Conservation (phyloP, 352 stramenopile species). For the Phytophthora fragariaefolia region DNA sequence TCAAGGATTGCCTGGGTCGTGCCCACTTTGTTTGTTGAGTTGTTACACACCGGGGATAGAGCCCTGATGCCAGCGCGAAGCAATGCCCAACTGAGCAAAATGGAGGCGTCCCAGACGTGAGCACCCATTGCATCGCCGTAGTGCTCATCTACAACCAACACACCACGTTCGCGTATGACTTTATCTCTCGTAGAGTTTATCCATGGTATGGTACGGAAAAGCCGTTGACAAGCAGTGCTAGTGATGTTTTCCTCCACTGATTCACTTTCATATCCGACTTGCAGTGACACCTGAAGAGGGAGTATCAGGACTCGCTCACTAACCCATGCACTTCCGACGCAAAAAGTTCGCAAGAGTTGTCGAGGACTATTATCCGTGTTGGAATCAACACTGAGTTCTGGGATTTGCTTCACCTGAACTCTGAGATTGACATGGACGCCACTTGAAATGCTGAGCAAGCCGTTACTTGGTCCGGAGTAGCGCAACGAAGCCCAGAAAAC, state of each 20-base stretch:
- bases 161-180: neutral
- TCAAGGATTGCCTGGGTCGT: conserved; percentile 37
- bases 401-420: conserved; percentile 12
- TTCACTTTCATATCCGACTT: neutral
- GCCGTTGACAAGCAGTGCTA: conserved; percentile 20
- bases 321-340: conserved; percentile 40
- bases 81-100: conserved; percentile 57
- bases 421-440: conserved; percentile 5
- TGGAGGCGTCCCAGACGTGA: conserved; percentile 72
- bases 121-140: conserved; percentile 74
- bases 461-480: neutral
- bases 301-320: conserved; percentile 42
- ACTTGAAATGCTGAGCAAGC: neutral
- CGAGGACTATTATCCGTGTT: conserved; percentile 5
- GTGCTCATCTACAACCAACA: conserved; percentile 57
- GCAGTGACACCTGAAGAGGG: conserved; percentile 34
- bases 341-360: conserved; percentile 43
- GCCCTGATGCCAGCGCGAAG: conserved; percentile 8
- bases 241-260: neutral
- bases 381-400: neutral
- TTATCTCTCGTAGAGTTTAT: neutral
- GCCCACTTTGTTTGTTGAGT: neutral
- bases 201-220: conserved; percentile 1
- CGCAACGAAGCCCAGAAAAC: conserved; percentile 7
- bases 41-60: neutral